Percentiles rank a stretch among this genome's conserved stretches.
These are phyloP conservation scores for Selenicereus undatus DNA, from an alignment of 148 eudicot species.

Conservation along the genomic window DNA sequence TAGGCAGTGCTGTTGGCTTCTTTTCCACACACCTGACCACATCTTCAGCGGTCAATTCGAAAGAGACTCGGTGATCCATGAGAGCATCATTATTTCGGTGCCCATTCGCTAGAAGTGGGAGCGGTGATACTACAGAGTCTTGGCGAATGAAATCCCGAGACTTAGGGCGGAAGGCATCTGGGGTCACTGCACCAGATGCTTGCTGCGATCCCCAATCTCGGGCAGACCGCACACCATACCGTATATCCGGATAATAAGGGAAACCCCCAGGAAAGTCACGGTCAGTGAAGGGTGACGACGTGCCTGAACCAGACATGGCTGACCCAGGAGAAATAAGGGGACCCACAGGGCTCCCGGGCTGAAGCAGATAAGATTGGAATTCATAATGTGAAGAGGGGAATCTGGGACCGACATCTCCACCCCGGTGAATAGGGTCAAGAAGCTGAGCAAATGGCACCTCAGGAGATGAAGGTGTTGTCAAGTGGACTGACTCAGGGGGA, in stretches of 20 bases:
- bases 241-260: constrained; percentile 48
- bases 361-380: constrained; percentile 72
- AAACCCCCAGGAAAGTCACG: constrained; percentile 39
- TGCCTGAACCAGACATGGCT: constrained; percentile 77
- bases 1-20: constrained; percentile 45
- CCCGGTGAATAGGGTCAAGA: constrained; percentile 55
- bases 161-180: constrained; percentile 46
- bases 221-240: constrained; percentile 35
- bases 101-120: constrained; percentile 34
- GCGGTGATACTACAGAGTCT: constrained; percentile 48
- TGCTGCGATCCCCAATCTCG: constrained; percentile 65
- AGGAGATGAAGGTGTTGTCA: constrained; percentile 96
- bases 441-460: constrained; percentile 97
- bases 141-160: constrained; percentile 50
- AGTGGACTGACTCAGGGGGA: constrained; percentile 86
- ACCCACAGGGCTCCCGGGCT: constrained; percentile 86
- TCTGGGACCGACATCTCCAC: constrained; percentile 41
- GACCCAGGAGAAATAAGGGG: constrained; percentile 90
- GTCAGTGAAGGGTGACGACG: constrained; percentile 84
- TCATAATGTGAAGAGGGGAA: constrained; percentile 59
- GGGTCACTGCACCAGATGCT: constrained; percentile 73
- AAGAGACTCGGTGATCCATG: constrained; percentile 68
- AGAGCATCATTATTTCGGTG: constrained; percentile 35
- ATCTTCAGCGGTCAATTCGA: constrained; percentile 78
- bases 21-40: constrained; percentile 79